These are phyloP conservation scores for Diaporthe capsici DNA, from an alignment of 2,329 filamentous ascomycete genomes.

Conservation along the genomic window DNA sequence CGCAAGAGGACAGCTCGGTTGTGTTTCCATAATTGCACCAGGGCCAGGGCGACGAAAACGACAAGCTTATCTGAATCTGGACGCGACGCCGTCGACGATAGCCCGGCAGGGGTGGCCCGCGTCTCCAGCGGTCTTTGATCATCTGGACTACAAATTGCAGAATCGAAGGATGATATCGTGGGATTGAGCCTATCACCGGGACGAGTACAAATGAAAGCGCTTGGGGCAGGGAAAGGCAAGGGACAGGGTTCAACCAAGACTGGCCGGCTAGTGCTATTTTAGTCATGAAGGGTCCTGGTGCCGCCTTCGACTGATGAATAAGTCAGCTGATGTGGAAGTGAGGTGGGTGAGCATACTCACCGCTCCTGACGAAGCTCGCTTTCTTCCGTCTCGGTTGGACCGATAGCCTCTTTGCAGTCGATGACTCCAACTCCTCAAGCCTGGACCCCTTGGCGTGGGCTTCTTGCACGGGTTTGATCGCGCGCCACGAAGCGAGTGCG, in stretches of 20 bases:
- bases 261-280: constrained; percentile 14
- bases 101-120: not conserved
- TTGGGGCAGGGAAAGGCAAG: not conserved
- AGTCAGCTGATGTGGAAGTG: not conserved
- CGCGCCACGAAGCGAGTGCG: not conserved
- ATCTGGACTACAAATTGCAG: constrained; percentile 7
- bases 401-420: not conserved
- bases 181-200: not conserved
- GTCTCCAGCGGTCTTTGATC: not conserved
- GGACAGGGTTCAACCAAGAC: constrained; percentile 8
- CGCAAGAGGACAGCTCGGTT: not conserved
- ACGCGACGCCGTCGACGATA: not conserved
- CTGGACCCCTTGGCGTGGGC: not conserved
- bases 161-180: not conserved
- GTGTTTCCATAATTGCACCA: not conserved
- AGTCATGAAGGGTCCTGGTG: constrained; percentile 17
- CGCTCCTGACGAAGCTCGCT: constrained; percentile 5
- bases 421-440: not conserved
- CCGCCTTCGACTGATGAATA: not conserved
- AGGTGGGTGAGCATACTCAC: constrained; percentile 15
- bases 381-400: constrained; percentile 26
- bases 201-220: not conserved
- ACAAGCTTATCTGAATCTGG: not conserved
- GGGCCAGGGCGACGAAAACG: not conserved
- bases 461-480: not conserved